phyloP scores from a whole-genome alignment of 2,329 filamentous ascomycete species.

The Geoglossum cookeanum region DNA sequence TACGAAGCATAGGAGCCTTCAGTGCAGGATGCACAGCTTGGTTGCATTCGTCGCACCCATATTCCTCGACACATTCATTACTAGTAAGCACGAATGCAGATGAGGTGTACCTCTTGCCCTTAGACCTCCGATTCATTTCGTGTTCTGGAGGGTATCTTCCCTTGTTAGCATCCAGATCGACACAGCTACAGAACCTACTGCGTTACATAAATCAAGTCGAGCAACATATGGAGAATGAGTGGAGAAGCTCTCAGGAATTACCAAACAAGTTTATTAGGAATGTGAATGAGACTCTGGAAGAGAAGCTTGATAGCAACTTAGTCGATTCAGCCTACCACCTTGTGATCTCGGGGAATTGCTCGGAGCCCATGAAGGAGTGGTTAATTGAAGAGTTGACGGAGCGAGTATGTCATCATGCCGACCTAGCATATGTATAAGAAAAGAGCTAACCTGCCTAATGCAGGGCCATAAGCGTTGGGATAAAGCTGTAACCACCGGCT shows the following conservation, averaged over 20 bases:
- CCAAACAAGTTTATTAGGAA: slow-evolving; percentile 59
- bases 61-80: slow-evolving; percentile 58
- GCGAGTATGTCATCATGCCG: slow-evolving; percentile 34
- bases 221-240: slow-evolving; percentile 61
- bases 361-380: slow-evolving; percentile 64
- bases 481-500: slow-evolving; percentile 58
- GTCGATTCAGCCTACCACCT: slow-evolving; percentile 67
- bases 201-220: slow-evolving; percentile 71
- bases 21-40: slow-evolving; percentile 30
- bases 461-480: slow-evolving; percentile 93
- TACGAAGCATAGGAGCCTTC: slow-evolving; percentile 23
- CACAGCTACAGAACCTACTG: slow-evolving; percentile 68
- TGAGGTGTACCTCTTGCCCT: slow-evolving; percentile 44
- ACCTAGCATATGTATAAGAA: not conserved
- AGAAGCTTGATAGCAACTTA: slow-evolving; percentile 44
- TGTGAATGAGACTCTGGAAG: slow-evolving; percentile 55
- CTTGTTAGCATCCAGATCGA: slow-evolving; percentile 68
- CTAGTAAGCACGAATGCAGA: slow-evolving; percentile 33
- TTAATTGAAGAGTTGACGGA: slow-evolving; percentile 67
- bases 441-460: slow-evolving; percentile 4
- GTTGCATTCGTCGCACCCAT: slow-evolving; percentile 50
- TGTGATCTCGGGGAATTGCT: slow-evolving; percentile 65
- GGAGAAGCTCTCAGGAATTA: slow-evolving; percentile 63
- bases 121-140: slow-evolving; percentile 69
- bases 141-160: slow-evolving; percentile 65